phyloP scores from a whole-genome alignment of 148 eudicot genomes.

The Chenopodium suecicum region DNA sequence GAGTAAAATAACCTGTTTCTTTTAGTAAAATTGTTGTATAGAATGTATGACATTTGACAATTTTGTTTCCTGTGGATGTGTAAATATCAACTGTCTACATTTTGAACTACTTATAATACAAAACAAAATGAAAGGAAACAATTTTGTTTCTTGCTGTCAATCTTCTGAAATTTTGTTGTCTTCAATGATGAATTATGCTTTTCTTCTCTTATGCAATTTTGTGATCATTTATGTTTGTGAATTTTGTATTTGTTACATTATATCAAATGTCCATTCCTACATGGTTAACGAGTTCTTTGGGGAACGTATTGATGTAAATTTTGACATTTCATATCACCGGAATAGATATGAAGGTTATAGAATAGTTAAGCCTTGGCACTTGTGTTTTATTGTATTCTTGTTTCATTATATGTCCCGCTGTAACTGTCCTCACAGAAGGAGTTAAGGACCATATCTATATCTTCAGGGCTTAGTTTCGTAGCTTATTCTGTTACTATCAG shows the following conservation, averaged over 20 bases:
- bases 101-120: constrained; percentile 15
- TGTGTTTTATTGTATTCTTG: background rate
- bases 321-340: background rate
- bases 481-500: background rate
- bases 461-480: background rate
- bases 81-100: constrained; percentile 16
- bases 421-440: background rate
- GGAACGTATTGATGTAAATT: background rate
- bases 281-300: background rate
- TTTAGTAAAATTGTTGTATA: constrained; percentile 3
- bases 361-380: background rate
- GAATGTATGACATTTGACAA: constrained; percentile 2
- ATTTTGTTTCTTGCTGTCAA: background rate
- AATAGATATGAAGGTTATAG: background rate
- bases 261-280: too few relatives aligned
- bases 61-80: constrained; percentile 24
- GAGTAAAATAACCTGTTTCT: background rate
- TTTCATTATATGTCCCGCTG: background rate
- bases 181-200: background rate
- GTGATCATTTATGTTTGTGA: background rate
- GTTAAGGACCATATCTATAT: too few relatives aligned
- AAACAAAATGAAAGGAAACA: background rate
- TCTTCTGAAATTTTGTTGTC: background rate
- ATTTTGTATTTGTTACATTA: background rate
- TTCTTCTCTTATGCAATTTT: background rate